Evolutionary conservation across 2,329 filamentous ascomycete species (phyloP), one percentile per base, ranked within the genome.

Genomic region (Trichophyton benhamiae): DNA sequence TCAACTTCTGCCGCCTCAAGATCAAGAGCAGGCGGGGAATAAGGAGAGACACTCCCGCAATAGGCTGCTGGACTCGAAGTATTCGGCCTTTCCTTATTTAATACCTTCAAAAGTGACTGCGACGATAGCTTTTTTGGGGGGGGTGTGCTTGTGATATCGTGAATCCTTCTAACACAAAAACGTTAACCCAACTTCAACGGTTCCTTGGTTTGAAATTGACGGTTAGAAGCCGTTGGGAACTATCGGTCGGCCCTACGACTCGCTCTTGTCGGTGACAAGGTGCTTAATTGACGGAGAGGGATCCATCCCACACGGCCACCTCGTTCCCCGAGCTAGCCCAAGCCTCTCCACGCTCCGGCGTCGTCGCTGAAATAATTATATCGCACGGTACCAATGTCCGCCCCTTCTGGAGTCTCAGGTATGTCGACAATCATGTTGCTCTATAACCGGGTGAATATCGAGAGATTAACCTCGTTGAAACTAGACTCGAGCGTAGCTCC

Each of bases 401-500:
- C 22, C 9, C 22, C 49, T 33, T 53, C 49, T 30, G 22, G 11
- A 53, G n/a, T 30, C 8, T 25, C 11, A 53, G 49, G 49, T 53
- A 53, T 25, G 49, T 30, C 11, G 11, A 13, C 17, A 3, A 7
- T 4, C 17, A 11, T 25, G 11, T 30, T 30, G 27, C 27, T 30
- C 6, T 30, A 25, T 22, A 22, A 9, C 20, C 17, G 3, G 6
- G 7, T 20, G 17, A 9, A 25, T 17, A 22, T 20, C 44, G 25
- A 20, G 9, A 22, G 8, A 48, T 25, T 48, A 20, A 25, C 17
- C 20, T 48, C 7, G 9, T 22, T 48, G 6, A 25, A 20, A 20
- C 44, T 48, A 53, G 49, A 33, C 57, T 59, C 57, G n/a, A 58
- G 22, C 57, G 20, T 48, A 17, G 42, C 27, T 46, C 57, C 41